Conservation (phyloP, 352 stramenopile genomes). For the Nothophytophthora sp. region DNA sequence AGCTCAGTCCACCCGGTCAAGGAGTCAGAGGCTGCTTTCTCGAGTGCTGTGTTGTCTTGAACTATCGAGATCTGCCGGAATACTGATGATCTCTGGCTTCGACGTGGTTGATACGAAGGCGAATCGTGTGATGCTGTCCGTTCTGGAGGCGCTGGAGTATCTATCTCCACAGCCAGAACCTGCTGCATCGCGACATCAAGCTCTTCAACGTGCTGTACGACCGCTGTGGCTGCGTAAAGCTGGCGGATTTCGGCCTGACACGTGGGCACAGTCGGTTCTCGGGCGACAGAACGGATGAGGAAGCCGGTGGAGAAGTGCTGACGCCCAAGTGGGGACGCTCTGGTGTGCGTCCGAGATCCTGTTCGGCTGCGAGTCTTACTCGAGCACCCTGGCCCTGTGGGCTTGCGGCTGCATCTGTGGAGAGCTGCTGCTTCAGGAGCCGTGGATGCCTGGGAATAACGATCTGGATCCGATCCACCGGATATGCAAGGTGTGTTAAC, state of each 20-base stretch:
- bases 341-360: slow-evolving; percentile 95
- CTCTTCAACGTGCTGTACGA: slow-evolving; percentile 94
- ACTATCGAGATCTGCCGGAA: too few relatives aligned
- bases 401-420: slow-evolving; percentile 64
- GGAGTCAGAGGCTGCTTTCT: slow-evolving; percentile 58
- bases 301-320: slow-evolving; percentile 8
- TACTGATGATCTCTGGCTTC: too few relatives aligned
- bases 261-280: slow-evolving; percentile 76
- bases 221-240: slow-evolving; percentile 61
- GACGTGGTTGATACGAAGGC: too few relatives aligned
- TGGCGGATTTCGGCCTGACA: slow-evolving; percentile 70
- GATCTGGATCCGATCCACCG: slow-evolving; percentile 67
- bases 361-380: slow-evolving; percentile 86
- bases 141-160: slow-evolving; percentile 75
- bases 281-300: slow-evolving; percentile 81
- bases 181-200: slow-evolving; percentile 95
- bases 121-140: slow-evolving; percentile 93
- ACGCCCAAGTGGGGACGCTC: slow-evolving; percentile 93
- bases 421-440: slow-evolving; percentile 56
- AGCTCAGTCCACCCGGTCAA: slow-evolving; percentile 66
- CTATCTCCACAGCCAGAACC: slow-evolving; percentile 80
- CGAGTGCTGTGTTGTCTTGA: too few relatives aligned
- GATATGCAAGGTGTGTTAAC: slow-evolving; percentile 82
- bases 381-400: slow-evolving; percentile 93
- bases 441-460: slow-evolving; percentile 60